phyloP scores from a whole-genome alignment of 805 yeast species.

The Candida hispaniensis region DNA sequence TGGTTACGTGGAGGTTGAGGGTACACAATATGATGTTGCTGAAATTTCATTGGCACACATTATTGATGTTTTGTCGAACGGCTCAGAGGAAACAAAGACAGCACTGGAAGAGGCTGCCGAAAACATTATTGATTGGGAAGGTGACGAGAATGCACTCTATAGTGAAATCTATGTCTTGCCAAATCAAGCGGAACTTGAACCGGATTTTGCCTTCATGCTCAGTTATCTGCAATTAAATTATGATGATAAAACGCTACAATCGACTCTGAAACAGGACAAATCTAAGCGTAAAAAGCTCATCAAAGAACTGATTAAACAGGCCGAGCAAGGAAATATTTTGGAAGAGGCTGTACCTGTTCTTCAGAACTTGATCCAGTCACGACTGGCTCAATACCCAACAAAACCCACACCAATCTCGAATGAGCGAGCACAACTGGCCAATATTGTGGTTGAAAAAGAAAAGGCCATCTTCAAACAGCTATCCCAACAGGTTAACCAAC shows the following conservation, averaged over 20 bases:
- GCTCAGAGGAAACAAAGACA: conserved; percentile 20
- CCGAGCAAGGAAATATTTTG: conserved; percentile 17
- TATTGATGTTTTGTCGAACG: conserved; percentile 30
- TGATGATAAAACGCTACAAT: conserved; percentile 1
- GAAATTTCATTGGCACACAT: conserved; percentile 48
- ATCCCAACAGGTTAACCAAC: too few species aligned
- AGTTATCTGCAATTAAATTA: conserved; percentile 4
- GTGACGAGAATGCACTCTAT: conserved; percentile 19
- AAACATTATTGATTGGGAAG: conserved; percentile 18
- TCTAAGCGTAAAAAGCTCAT: conserved; percentile 12
- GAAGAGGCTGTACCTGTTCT: conserved; percentile 17
- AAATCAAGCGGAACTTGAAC: conserved; percentile 10
- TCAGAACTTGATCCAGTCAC: conserved; percentile 16
- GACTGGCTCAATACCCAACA: conserved; percentile 22
- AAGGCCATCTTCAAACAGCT: conserved; percentile 10
- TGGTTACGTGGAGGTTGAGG: conserved; percentile 73
- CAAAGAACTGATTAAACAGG: conserved; percentile 15
- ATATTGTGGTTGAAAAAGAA: neutral
- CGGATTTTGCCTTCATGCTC: conserved; percentile 15
- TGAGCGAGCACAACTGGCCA: neutral
- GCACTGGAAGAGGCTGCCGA: conserved; percentile 13
- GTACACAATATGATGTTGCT: conserved; percentile 69
- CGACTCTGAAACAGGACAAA: conserved; percentile 5
- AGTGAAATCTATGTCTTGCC: conserved; percentile 21
- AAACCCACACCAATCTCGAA: too few species aligned